Evolutionary conservation across 306 rosid species (phyloP), one percentile per base, ranked within the genome.

Genomic region (Vigna mungo): DNA sequence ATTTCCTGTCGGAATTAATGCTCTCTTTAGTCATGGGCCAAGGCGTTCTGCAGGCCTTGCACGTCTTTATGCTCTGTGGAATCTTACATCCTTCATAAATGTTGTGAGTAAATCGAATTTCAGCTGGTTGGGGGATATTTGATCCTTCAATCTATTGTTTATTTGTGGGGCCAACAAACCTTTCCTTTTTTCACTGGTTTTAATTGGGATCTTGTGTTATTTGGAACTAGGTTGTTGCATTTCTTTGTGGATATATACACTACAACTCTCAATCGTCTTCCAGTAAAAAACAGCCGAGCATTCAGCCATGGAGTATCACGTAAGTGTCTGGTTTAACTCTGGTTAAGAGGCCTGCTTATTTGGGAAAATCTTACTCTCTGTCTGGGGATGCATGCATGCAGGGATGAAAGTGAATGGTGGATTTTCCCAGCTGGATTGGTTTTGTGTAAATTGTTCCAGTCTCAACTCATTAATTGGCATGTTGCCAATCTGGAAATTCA

Each of bases 381-480:
- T 54, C 66, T 72, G 75, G 84, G 64, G 71, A 70, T 72, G 83
- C 93, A 88, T 98, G 96, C 98, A 93, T 18, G 83, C 94, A 92
- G 99, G 96, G 99, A 96, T 18, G 99, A 96, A 75, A 92, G 95
- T 75, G 99, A 96, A 83, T 96, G 99, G 99, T 96, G 99, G 99
- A 81, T 93, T 63, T 87, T 96, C 69, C 97, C 98, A 2, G 81
- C 89, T 15, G 97, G 94, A 75, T 74, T 96, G 84, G 96, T 96
- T 78, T 52, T 93, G 62, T 96, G 93, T 96, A 96, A 96, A 87
- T 62, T 89, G 54, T 85, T 92, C 80, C 99, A 92, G 77, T 91
- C 97, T 65, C 94, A 87, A 82, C 97, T 96, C 77, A 83, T 92
- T 80, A 96, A 92, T 70, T 92, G 99, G 98, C 99, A 96, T 70